Percentiles rank a stretch among this genome's conserved stretches.
phyloP scores from a whole-genome alignment of 768 basidiomycete genomes.

The Suillus hirtellus region DNA sequence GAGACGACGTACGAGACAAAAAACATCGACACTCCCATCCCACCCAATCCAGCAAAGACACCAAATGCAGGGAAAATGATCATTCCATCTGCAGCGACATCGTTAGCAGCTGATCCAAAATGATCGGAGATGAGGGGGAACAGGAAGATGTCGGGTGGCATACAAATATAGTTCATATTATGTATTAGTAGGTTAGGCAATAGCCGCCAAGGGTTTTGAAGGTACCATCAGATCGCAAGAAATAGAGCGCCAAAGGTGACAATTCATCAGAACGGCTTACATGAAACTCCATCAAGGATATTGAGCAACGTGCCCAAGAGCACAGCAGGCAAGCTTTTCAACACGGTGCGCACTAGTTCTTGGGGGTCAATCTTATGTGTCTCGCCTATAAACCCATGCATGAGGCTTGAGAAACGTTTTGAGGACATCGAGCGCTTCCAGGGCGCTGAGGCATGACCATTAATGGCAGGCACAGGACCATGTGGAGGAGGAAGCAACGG shows the following conservation, averaged over 20 bases:
- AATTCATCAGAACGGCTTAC: conserved; percentile 42
- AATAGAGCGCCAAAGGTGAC: background rate
- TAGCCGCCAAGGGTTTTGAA: conserved; percentile 3
- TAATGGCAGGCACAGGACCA: background rate
- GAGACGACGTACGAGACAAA: conserved; percentile 66
- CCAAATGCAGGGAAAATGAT: conserved; percentile 89
- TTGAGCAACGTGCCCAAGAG: conserved; percentile 84
- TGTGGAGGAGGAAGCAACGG: conserved; percentile 3
- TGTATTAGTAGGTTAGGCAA: conserved; percentile 1
- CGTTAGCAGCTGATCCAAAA: background rate
- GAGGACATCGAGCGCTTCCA: background rate
- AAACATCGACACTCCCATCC: conserved; percentile 94
- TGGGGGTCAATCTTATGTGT: conserved; percentile 1
- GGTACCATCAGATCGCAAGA: conserved; percentile 5
- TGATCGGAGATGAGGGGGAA: conserved; percentile 1
- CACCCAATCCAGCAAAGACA: conserved; percentile 77
- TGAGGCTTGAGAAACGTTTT: conserved; percentile 2
- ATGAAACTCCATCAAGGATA: conserved; percentile 91
- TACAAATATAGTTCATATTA: conserved; percentile 5
- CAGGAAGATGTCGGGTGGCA: background rate
- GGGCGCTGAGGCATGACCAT: background rate
- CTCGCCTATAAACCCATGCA: background rate
- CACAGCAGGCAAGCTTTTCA: conserved; percentile 75
- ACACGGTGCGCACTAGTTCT: conserved; percentile 11
- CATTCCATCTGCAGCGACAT: conserved; percentile 72